Percentiles rank a stretch among this genome's conserved stretches.
These are phyloP conservation scores for Parachaetomium inaequale DNA, from an alignment of 495 filamentous ascomycete species.

Conservation along the genomic window DNA sequence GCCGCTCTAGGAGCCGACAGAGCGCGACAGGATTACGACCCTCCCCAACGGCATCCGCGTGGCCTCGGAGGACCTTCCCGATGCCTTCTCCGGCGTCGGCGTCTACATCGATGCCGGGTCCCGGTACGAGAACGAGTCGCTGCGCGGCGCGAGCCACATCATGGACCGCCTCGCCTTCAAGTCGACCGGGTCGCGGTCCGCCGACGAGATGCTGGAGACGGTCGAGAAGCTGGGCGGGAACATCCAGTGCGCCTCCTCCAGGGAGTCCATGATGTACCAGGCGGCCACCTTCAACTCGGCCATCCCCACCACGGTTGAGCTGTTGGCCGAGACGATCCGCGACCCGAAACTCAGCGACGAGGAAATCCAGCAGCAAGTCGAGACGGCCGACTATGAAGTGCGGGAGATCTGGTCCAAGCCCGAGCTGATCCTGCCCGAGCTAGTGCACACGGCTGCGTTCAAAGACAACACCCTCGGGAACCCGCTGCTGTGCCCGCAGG, in stretches of 20 bases:
- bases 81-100: constrained; percentile 91
- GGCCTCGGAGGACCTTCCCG: constrained; percentile 91
- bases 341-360: constrained; percentile 86
- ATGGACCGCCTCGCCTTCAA: constrained; percentile 96
- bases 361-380: constrained; percentile 80
- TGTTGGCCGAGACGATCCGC: constrained; percentile 92
- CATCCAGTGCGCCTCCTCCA: constrained; percentile 91
- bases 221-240: constrained; percentile 88
- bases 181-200: constrained; percentile 68
- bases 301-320: constrained; percentile 73
- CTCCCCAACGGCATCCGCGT: constrained; percentile 93
- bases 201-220: constrained; percentile 81
- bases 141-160: constrained; percentile 91
- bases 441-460: constrained; percentile 92
- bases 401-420: constrained; percentile 97
- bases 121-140: constrained; percentile 79
- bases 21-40: constrained; percentile 83
- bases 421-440: constrained; percentile 90
- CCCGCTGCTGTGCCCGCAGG: constrained; percentile 84
- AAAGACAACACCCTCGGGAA: constrained; percentile 94
- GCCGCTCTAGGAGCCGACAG: constrained; percentile 68
- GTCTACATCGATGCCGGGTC: constrained; percentile 97
- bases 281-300: constrained; percentile 95
- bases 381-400: constrained; percentile 93
- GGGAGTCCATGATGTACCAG: constrained; percentile 98